Conservation (phyloP, 2,329 filamentous ascomycete species). For the Xylariaceae sp. region DNA sequence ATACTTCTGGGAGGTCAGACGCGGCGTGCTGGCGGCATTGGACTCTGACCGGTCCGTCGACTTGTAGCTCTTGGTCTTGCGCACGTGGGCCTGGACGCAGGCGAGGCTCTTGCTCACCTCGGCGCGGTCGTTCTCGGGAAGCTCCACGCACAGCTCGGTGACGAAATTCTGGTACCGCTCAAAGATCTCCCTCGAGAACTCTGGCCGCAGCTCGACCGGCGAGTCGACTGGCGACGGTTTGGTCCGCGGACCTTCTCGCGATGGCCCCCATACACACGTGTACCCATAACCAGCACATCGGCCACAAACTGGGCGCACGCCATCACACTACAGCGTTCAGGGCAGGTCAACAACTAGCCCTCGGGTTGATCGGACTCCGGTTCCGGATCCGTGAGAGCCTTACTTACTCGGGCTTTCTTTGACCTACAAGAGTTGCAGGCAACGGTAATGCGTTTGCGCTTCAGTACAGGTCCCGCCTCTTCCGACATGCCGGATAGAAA, state of each 20-base stretch:
- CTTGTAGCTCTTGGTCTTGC: not conserved
- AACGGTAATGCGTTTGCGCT: conserved; percentile 3
- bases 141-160: not conserved
- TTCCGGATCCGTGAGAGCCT: too few species aligned
- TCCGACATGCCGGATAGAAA: too few species aligned
- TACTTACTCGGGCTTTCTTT: conserved; percentile 1
- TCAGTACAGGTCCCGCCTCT: not conserved
- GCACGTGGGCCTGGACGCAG: conserved; percentile 3
- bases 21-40: not conserved
- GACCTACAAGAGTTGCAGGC: conserved; percentile 1
- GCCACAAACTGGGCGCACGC: conserved; percentile 1
- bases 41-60: not conserved
- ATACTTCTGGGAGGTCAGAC: not conserved
- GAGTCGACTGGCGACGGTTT: too few species aligned
- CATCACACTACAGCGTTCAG: conserved; percentile 1
- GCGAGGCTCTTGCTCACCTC: conserved; percentile 1
- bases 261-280: not conserved
- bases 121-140: not conserved
- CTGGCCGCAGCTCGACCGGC: too few species aligned
- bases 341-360: too few species aligned
- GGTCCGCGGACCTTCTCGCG: too few species aligned
- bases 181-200: too few species aligned
- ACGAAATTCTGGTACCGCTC: too few species aligned
- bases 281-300: conserved; percentile 2
- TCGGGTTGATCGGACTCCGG: too few species aligned